Conservation (phyloP, 306 rosid species). For the Trifolium pratense region DNA sequence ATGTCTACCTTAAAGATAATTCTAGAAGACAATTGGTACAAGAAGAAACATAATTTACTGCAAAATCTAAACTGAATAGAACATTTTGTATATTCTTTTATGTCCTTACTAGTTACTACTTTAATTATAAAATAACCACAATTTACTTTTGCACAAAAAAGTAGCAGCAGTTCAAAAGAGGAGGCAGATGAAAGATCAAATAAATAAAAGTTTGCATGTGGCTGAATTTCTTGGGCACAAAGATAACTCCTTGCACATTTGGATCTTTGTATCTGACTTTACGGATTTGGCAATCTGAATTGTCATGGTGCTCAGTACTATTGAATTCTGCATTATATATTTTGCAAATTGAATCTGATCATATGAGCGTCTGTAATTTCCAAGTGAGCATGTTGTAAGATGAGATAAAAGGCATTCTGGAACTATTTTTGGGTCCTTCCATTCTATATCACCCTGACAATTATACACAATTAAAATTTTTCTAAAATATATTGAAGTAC, state of each 20-base stretch:
- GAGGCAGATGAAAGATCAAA: not conserved
- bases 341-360: not conserved
- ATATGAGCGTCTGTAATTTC: not conserved
- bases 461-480: not conserved
- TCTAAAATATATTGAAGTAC: not conserved
- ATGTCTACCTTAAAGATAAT: no score
- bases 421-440: not conserved
- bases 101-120: no score
- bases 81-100: no score
- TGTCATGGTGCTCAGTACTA: not conserved
- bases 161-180: no score
- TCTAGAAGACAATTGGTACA: no score
- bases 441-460: not conserved
- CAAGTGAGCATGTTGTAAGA: conserved; percentile 1
- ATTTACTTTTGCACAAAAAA: no score
- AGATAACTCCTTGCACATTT: not conserved
- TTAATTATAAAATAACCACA: no score
- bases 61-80: no score
- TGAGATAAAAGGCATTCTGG: not conserved
- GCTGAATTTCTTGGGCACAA: not conserved
- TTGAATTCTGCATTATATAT: not conserved
- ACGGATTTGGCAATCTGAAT: not conserved
- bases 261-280: not conserved
- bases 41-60: no score
- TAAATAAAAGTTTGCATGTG: not conserved